These are phyloP conservation scores for Tuber indicum DNA, from an alignment of 495 filamentous ascomycete genomes.

Conservation along the genomic window DNA sequence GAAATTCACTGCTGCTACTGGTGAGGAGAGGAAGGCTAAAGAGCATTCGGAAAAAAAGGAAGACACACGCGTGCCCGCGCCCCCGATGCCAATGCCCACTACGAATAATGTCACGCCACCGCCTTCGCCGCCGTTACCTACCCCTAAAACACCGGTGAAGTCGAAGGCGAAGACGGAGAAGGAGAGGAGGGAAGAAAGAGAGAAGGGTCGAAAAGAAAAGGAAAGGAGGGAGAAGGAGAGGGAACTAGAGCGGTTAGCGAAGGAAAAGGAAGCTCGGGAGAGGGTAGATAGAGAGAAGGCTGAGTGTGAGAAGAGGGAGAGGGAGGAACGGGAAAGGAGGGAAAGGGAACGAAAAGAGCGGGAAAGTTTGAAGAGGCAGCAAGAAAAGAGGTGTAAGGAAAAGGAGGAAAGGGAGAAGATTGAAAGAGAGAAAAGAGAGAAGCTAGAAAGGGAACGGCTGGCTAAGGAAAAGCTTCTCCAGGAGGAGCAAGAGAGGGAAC, in stretches of 20 bases:
- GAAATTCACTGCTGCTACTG: background rate
- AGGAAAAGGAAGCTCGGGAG: constrained; percentile 46
- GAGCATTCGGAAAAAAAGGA: constrained; percentile 15
- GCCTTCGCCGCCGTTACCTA: constrained; percentile 26
- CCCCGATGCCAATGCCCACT: constrained; percentile 21
- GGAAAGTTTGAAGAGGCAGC: constrained; percentile 42
- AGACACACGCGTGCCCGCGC: constrained; percentile 17
- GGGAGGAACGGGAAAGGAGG: constrained; percentile 27
- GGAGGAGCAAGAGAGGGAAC: constrained; percentile 31
- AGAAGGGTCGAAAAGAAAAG: constrained; percentile 40
- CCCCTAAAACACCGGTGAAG: constrained; percentile 19
- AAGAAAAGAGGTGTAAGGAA: constrained; percentile 45
- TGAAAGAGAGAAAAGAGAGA: constrained; percentile 37
- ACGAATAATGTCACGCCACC: constrained; percentile 20
- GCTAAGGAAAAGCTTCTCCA: constrained; percentile 13
- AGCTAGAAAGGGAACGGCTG: constrained; percentile 19
- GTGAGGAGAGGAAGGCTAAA: constrained; percentile 33
- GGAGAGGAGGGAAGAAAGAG: constrained; percentile 43
- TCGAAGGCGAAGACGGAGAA: constrained; percentile 44
- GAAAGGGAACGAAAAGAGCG: constrained; percentile 36
- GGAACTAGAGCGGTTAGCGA: constrained; percentile 10
- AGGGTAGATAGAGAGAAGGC: constrained; percentile 33
- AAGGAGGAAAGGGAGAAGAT: constrained; percentile 16
- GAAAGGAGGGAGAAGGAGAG: constrained; percentile 7
- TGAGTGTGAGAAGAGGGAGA: constrained; percentile 13